Percentiles rank a stretch among this genome's conserved stretches.
These are phyloP conservation scores for Ogataea angusta DNA, from an alignment of 805 yeast genomes.

Conservation along the genomic window DNA sequence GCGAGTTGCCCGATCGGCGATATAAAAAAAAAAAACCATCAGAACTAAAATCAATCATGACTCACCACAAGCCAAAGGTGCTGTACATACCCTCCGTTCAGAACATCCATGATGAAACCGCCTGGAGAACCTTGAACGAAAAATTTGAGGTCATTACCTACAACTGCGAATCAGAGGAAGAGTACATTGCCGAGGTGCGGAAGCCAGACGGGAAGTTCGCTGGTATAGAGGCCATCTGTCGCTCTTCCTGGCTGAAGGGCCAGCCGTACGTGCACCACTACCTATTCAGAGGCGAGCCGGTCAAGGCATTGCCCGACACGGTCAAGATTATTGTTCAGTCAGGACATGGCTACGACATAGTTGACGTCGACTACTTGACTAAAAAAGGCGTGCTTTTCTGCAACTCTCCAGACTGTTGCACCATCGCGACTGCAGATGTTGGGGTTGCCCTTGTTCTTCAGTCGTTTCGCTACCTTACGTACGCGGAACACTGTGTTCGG, in stretches of 20 bases:
- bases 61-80: slow-evolving; percentile 29
- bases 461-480: slow-evolving; percentile 36
- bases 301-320: slow-evolving; percentile 32
- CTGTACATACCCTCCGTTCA: slow-evolving; percentile 38
- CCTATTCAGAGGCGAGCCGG: slow-evolving; percentile 34
- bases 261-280: slow-evolving; percentile 37
- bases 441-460: slow-evolving; percentile 34
- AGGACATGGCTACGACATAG: slow-evolving; percentile 41
- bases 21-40: too few species aligned
- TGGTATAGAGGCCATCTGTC: slow-evolving; percentile 35
- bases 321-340: slow-evolving; percentile 37
- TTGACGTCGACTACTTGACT: slow-evolving; percentile 36
- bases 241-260: slow-evolving; percentile 39
- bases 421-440: slow-evolving; percentile 41
- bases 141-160: slow-evolving; percentile 35
- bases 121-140: slow-evolving; percentile 37
- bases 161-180: slow-evolving; percentile 34
- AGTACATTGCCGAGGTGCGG: slow-evolving; percentile 33
- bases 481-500: slow-evolving; percentile 38
- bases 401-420: slow-evolving; percentile 38
- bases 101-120: slow-evolving; percentile 36
- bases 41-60: too few species aligned
- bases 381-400: slow-evolving; percentile 34
- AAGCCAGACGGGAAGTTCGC: slow-evolving; percentile 37
- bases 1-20: too few species aligned